Evolutionary conservation across 805 yeast species (phyloP), one percentile per base, ranked within the genome.

Genomic region (Barnettozyma pratensis): DNA sequence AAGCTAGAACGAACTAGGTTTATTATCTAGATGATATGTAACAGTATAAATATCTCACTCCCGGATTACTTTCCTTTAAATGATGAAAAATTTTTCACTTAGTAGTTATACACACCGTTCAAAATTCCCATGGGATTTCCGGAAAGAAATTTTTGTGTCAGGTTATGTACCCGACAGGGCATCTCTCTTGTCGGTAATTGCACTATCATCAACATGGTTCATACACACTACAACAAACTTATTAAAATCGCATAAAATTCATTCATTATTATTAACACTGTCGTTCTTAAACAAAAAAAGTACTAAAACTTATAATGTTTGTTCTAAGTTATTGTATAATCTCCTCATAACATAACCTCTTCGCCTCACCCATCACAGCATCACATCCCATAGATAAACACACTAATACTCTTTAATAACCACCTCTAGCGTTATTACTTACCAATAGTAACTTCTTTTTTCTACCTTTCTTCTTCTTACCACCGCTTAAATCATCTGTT

Each of bases 391-490:
- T 19, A 19, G 30, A 19, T 29, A 4, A 43, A 19, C 28, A 41
- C n/a, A 28, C 6, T 28, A 27, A 11, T 29, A 12, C 7, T 28
- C 14, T 26, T 32, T 35, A 54, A 32, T 39, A 51, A 31, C 47
- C 50, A 41, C 48, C 50, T 32, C 51, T 47, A 12, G 51, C 54
- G 3, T 52, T 47, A 0, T 59, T 56, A 0, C 54, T 39, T 29
- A 58, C 25, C 19, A 58, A 46, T 12, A 57, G 32, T 34, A 55
- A 14, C 37, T 55, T 63, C 60, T 56, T 58, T 52, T 55, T 58
- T 9, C 55, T 45, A 9, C 58, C 57, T 31, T 53, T 56, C 48
- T 50, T 58, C 54, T 49, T 52, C 25, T 44, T 47, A 0, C 44
- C 49, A 12, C 46, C 46, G 29, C 49, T 53, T 28, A 47, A 12